Evolutionary conservation across 768 basidiomycete genomes (phyloP).

Genomic region (Hysterangium stoloniferum): DNA sequence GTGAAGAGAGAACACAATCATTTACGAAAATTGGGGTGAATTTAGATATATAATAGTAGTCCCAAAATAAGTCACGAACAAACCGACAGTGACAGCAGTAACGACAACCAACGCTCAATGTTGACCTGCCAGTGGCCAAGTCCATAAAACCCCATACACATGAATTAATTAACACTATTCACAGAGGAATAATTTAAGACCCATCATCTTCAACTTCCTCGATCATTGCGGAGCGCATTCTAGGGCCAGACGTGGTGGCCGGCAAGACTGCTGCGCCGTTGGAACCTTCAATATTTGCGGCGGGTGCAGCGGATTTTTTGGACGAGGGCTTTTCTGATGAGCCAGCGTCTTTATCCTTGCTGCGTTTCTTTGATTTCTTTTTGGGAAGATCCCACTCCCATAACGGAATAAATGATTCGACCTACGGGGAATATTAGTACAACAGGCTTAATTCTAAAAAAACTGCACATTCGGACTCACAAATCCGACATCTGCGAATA

Average conservation of each 20-base stretch:
- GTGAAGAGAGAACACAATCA: background rate
- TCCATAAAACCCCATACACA: too few species aligned
- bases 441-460: background rate
- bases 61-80: background rate
- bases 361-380: slow-evolving; percentile 62
- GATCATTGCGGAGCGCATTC: slow-evolving; percentile 32
- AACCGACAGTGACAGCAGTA: too few species aligned
- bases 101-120: too few species aligned
- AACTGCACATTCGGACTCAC: slow-evolving; percentile 44
- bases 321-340: slow-evolving; percentile 37
- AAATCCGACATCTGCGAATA: slow-evolving; percentile 98
- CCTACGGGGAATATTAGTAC: slow-evolving; percentile 35
- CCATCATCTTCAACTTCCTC: slow-evolving; percentile 40
- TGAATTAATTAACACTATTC: background rate
- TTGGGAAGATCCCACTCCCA: slow-evolving; percentile 95
- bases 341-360: slow-evolving; percentile 31
- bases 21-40: background rate
- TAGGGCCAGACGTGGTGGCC: slow-evolving; percentile 8
- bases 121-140: background rate
- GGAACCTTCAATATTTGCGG: slow-evolving; percentile 29
- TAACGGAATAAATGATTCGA: slow-evolving; percentile 93
- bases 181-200: slow-evolving; percentile 12
- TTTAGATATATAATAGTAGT: background rate
- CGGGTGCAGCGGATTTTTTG: slow-evolving; percentile 26
- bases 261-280: slow-evolving; percentile 19